Evolutionary conservation across 257 asterid genomes (phyloP), one percentile per base, ranked within the genome.

Genomic region (Jasminum sambac): DNA sequence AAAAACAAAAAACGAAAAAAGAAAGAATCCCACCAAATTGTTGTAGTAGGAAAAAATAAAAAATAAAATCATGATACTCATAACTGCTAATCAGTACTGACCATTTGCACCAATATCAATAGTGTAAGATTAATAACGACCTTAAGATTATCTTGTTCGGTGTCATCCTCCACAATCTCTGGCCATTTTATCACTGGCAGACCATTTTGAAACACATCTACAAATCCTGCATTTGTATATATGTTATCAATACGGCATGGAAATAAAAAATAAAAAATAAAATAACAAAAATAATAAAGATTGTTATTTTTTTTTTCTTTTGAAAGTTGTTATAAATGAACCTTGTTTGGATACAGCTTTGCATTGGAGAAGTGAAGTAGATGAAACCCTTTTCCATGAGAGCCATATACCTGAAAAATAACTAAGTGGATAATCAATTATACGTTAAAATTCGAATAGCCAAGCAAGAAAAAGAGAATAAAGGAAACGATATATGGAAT

Each of bases 141-240:
- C 81, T 76, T 48, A 4, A 40, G 68, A 63, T 61, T 73, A 66
- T 77, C 81, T 67, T 68, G 74, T 41, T 80, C 84, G 60, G 75
- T 26, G 76, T 80, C 87, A 66, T 84, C 86, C 30, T 84, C 88
- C 80, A 80, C 76, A 6, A 58, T 46, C 70, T 82, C 86, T 3
- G 68, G 79, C 96, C 95, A 86, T 83, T 84, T 77, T 73, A 79
- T 80, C 11, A 70, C 81, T 6, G 82, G 81, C 69, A 84, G 64
- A 36, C 86, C 95, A 72, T 81, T 84, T 70, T 83, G 82, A 39
- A 82, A 41, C 85, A 71, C 78, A 58, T 86, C 91, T 52, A 38
- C 19, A 67, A 71, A 80, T 30, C 80, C 89, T 84, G 85, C 82
- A 50, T 21, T 48, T 73, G 13, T 30, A n/a, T n/a, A n/a, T n/a